Evolutionary conservation across 495 filamentous ascomycete genomes (phyloP), one percentile per base, ranked within the genome.

Genomic region (Melanomma pulvis-pyrius): DNA sequence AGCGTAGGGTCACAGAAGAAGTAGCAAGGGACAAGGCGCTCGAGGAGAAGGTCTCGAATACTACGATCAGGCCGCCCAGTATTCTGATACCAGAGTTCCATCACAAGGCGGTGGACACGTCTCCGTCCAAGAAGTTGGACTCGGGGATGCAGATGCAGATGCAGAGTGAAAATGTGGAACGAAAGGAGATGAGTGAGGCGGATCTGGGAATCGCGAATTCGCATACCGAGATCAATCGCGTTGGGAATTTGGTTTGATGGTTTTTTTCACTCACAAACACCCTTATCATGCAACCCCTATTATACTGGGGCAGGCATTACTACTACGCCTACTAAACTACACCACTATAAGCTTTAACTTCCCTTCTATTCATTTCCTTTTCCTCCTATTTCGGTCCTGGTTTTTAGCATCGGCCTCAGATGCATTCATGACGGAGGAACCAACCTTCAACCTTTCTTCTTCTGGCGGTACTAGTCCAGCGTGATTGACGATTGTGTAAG

Each of bases 41-140:
- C 5, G 69, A 67, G 21, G 69, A 71, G 54, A 71, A 61, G 41
- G 29, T 34, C 6, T 59, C 41, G 3, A 60, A 55, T 34, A 61
- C 46, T 7, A 69, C 67, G 30, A 71, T 71, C 19, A 29, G 69
- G 2, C 69, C 59, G 9, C 53, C 61, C 29, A 68, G 59, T 34
- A 64, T 71, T 15, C 3, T 59, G n/a, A 71, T 71, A n/a, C 69
- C 69, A 39, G 56, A 64, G 36, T 65, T 65, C 51, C 57, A 63
- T 41, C 61, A 65, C 41, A 41, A 36, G 30, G 44, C 48, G 41
- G 48, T 66, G 44, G 62, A 54, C 50, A 50, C 22, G 50, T 25
- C 32, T 5, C 34, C 51, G 25, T 2, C 8, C 21, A 26, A 32
- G 55, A 41, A 25, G 15, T 3, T 9, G n/a, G 52, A 30, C 13